Evolutionary conservation across 2,329 filamentous ascomycete species (phyloP).

Genomic region (Podosphaera xanthii): DNA sequence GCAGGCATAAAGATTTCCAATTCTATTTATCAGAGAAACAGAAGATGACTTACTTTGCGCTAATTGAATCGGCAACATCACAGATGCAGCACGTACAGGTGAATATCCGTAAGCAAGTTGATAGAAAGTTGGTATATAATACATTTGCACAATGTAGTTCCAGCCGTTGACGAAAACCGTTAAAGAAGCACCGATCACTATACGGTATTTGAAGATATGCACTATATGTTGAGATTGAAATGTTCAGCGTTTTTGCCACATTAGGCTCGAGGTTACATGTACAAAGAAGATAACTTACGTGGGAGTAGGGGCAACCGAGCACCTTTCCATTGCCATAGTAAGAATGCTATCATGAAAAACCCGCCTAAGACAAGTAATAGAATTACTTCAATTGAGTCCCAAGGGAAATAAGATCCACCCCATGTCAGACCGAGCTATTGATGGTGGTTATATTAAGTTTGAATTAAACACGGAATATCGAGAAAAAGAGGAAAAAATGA

Average conservation of each 20-base stretch:
- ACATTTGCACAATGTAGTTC: not conserved
- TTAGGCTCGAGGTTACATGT: not conserved
- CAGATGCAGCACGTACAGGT: not conserved
- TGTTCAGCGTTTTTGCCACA: not conserved
- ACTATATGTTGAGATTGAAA: conserved; percentile 13
- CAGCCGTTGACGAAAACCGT: not conserved
- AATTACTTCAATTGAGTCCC: conserved; percentile 14
- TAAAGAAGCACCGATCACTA: not conserved
- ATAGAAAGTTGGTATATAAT: not conserved
- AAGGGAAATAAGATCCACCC: conserved; percentile 52
- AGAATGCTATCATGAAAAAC: conserved; percentile 34
- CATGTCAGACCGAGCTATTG: conserved; percentile 60
- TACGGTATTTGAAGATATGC: conserved; percentile 38
- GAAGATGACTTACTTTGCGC: not conserved
- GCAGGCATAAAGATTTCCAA: not conserved
- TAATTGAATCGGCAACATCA: not conserved
- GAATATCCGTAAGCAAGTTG: not conserved
- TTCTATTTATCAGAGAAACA: not conserved
- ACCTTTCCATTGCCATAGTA: conserved; percentile 47
- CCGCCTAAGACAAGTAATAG: conserved; percentile 36
- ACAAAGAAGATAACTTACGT: not conserved
- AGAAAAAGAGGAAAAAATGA: not conserved
- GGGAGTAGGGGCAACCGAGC: conserved; percentile 60
- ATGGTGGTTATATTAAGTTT: not conserved
- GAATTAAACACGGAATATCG: not conserved